Conservation (phyloP, 75 land plant species). For the Sequoia sempervirens region DNA sequence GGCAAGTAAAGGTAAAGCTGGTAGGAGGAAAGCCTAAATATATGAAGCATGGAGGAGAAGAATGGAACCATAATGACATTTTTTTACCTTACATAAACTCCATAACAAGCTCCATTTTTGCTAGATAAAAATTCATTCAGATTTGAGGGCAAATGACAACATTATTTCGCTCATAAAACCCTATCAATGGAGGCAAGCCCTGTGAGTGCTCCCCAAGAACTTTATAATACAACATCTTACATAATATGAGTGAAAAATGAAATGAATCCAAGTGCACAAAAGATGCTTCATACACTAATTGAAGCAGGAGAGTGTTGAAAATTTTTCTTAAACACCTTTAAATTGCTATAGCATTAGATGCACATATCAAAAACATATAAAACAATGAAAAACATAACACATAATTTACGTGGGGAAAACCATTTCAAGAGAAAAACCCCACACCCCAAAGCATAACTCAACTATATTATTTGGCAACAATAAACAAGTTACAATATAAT, state of each 20-base stretch:
- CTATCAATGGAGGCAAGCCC: background rate
- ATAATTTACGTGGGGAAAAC: too few relatives aligned
- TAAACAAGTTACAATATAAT: too few relatives aligned
- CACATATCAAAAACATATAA: too few relatives aligned
- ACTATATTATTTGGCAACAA: too few relatives aligned
- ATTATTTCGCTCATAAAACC: background rate
- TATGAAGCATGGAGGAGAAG: background rate
- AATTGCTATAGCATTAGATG: too few relatives aligned
- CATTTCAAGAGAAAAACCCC: too few relatives aligned
- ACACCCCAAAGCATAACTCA: too few relatives aligned
- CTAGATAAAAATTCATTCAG: background rate
- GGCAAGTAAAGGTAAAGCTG: background rate
- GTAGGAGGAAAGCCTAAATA: background rate
- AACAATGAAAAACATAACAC: too few relatives aligned
- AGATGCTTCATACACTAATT: too few relatives aligned
- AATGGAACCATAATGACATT: background rate
- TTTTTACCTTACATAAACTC: background rate
- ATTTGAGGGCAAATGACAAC: background rate
- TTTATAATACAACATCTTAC: slow-evolving; percentile 7
- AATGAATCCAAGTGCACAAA: too few relatives aligned
- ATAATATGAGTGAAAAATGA: background rate
- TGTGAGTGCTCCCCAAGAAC: background rate
- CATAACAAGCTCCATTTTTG: background rate
- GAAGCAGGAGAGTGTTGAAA: too few relatives aligned
- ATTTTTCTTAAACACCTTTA: too few relatives aligned